Percentiles rank a stretch among this genome's conserved stretches.
These are phyloP conservation scores for Corylus americana DNA, from an alignment of 306 rosid genomes.

Conservation along the genomic window DNA sequence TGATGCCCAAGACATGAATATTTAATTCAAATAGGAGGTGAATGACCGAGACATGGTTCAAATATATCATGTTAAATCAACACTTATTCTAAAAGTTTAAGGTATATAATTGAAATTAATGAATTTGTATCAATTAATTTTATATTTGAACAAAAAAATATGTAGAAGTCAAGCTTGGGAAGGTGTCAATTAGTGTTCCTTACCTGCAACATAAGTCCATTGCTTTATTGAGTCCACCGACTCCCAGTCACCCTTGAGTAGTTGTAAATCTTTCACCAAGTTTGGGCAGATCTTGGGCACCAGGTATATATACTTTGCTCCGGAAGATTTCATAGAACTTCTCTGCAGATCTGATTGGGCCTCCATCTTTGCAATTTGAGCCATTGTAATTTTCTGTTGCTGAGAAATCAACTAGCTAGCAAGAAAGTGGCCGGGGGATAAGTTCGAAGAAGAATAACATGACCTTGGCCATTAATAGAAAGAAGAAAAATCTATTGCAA, in stretches of 20 bases:
- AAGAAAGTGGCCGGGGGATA: neutral
- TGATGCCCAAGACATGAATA: too few species aligned
- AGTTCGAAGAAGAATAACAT: neutral
- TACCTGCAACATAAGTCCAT: conserved; percentile 29
- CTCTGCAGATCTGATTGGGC: conserved; percentile 16
- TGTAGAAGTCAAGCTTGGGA: too few species aligned
- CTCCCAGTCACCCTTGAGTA: conserved; percentile 28
- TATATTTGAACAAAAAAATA: too few species aligned
- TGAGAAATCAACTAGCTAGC: neutral
- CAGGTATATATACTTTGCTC: conserved; percentile 15
- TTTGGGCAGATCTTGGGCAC: conserved; percentile 32
- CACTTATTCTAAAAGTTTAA: too few species aligned
- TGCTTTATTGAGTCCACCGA: conserved; percentile 29
- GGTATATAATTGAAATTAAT: too few species aligned
- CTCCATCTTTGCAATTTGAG: conserved; percentile 26
- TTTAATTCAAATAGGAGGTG: too few species aligned
- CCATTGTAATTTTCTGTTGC: conserved; percentile 3
- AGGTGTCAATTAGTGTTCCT: too few species aligned
- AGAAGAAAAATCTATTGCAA: neutral
- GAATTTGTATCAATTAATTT: too few species aligned
- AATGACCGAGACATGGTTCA: too few species aligned
- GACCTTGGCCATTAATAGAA: neutral
- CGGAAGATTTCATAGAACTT: conserved; percentile 21
- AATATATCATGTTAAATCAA: too few species aligned
- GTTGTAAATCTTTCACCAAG: conserved; percentile 15